Evolutionary conservation across 176 grass and related monocot species (phyloP).

Genomic region (Aegilops tauschii): DNA sequence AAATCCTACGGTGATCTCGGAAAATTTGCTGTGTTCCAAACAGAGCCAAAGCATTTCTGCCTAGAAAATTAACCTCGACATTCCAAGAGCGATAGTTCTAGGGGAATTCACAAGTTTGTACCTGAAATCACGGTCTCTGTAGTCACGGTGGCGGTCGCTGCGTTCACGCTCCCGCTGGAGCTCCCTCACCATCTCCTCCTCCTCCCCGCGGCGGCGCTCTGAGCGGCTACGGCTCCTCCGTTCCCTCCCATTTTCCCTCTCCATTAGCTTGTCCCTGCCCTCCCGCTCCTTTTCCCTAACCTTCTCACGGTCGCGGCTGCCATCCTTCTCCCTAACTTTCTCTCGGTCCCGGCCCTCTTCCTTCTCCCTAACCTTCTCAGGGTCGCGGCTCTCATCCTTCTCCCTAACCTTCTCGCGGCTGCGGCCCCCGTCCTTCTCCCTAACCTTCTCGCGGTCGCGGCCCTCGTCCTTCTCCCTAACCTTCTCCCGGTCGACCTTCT

Average conservation of each 20-base stretch:
- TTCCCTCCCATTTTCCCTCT: constrained; percentile 39
- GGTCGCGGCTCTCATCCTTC: constrained; percentile 16
- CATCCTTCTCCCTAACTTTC: constrained; percentile 33
- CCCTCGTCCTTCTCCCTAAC: constrained; percentile 42
- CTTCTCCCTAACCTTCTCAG: constrained; percentile 26
- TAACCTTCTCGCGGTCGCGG: constrained; percentile 41
- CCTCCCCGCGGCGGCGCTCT: constrained; percentile 55
- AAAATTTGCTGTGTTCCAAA: not conserved
- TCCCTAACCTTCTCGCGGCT: constrained; percentile 38
- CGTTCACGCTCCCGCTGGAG: constrained; percentile 43
- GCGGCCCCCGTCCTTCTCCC: constrained; percentile 28
- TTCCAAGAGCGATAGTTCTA: not conserved
- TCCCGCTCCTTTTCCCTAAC: constrained; percentile 41
- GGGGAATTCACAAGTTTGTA: not conserved
- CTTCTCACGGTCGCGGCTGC: constrained; percentile 15
- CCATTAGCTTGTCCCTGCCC: constrained; percentile 19
- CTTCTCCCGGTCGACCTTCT: constrained; percentile 35
- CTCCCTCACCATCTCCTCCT: constrained; percentile 63
- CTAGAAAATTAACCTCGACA: not conserved
- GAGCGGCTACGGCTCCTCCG: constrained; percentile 68
- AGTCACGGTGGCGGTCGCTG: constrained; percentile 43
- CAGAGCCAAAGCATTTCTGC: not conserved
- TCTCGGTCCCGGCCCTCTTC: constrained; percentile 20
- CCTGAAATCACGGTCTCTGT: constrained; percentile 75
- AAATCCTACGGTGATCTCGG: not conserved